phyloP scores from a whole-genome alignment of 2,329 filamentous ascomycete genomes.

The Diaporthe destruens region DNA sequence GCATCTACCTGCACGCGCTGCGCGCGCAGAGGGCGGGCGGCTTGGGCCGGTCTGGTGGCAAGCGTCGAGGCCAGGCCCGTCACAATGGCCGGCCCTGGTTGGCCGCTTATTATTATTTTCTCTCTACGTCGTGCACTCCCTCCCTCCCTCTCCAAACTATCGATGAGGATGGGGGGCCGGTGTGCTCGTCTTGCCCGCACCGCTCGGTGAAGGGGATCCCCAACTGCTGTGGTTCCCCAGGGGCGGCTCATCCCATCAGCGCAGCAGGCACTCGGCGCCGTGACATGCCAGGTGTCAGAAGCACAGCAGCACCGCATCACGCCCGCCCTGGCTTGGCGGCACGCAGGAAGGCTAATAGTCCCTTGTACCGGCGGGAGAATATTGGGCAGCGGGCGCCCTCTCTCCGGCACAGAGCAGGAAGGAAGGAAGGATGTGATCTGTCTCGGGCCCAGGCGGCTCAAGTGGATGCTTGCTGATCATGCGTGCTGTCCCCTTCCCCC shows the following conservation, averaged over 20 bases:
- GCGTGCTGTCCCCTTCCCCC: neutral
- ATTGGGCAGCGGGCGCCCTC: neutral
- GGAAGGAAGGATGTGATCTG: neutral
- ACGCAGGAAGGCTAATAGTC: neutral
- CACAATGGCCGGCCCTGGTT: slow-evolving; percentile 18
- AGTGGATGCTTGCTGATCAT: neutral
- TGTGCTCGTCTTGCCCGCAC: neutral
- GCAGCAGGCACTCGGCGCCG: neutral
- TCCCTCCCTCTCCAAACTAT: neutral
- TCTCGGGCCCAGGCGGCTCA: neutral
- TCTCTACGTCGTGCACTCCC: neutral
- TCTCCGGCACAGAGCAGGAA: slow-evolving; percentile 3
- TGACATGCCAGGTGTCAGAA: slow-evolving; percentile 9
- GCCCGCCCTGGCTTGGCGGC: slow-evolving; percentile 7
- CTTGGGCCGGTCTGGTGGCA: slow-evolving; percentile 9
- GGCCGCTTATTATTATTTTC: neutral
- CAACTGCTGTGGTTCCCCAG: neutral
- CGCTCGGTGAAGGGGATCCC: slow-evolving; percentile 7
- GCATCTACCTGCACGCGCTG: slow-evolving; percentile 3
- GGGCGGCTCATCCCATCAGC: neutral
- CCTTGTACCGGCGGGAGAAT: neutral
- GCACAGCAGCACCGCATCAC: slow-evolving; percentile 12
- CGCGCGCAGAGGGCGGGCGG: neutral
- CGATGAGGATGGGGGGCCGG: neutral
- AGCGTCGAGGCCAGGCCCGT: slow-evolving; percentile 19